Evolutionary conservation across 75 land plant genomes (phyloP), one percentile per base, ranked within the genome.

Genomic region (Selaginella tamariscina): DNA sequence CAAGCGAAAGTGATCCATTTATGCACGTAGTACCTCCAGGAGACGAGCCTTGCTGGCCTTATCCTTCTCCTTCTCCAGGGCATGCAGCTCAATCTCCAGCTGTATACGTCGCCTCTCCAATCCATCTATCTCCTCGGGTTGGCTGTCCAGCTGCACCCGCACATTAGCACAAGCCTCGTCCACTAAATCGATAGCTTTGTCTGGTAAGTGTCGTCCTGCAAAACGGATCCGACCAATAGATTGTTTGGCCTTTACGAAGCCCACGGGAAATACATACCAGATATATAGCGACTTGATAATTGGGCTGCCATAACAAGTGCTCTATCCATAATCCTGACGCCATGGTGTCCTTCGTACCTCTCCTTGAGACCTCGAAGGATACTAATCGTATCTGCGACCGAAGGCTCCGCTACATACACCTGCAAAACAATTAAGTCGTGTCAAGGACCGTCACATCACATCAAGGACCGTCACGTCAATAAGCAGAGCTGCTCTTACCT

Each of bases 131-230:
- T 95, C 99, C 73, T 90, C 99, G 22, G 99, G 99, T 68, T 87
- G 97, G 60, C 99, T 95, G 64, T 95, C 99, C 23, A 95, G 84
- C 49, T 95, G 99, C 23, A 90, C 99, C 54, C 88, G 82, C 30
- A 93, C 98, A 79, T 93, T 93, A 29, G 98, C 98, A 77, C 98
- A 91, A 24, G 99, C 97, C 62, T 95, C 97, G 82, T 95, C 97
- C 30, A 95, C 86, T 65, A 95, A 62, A 68, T 95, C 99, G 72
- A 95, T 95, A 0, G 99, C 99, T 67, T 95, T 95, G 56, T 95
- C 99, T 0, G 99, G 97, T 29, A 95, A 82, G 69, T 83, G 82
- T 0, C 98, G 83, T 8, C 83, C 95, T 82, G 72, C 22, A 0
- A 70, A 67, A 33, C 28, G 32, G 24, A 11, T n/a, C 33, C 8